Evolutionary conservation across 176 grass and related monocot species (phyloP).

Genomic region (Musa acuminata): DNA sequence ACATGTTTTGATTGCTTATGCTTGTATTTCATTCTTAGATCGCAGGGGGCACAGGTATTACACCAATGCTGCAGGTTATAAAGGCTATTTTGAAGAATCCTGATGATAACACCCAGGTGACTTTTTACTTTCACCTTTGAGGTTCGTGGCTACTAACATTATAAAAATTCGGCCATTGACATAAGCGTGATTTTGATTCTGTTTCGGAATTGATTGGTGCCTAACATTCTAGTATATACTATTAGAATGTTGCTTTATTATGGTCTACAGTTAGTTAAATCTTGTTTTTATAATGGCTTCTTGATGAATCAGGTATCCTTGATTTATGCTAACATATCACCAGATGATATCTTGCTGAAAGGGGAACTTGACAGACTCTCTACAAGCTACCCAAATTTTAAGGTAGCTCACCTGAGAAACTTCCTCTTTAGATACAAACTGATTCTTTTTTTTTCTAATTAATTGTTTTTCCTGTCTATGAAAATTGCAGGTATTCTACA

Average conservation of each 20-base stretch:
- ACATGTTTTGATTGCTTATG: too few relatives aligned
- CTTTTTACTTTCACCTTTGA: conserved; percentile 9
- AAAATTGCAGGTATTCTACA: conserved; percentile 76
- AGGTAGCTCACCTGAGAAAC: conserved; percentile 37
- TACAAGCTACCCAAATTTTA: conserved; percentile 87
- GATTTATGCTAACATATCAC: conserved; percentile 84
- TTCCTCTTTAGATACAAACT: background rate
- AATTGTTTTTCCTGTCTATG: background rate
- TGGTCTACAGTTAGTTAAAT: background rate
- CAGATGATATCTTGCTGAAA: conserved; percentile 95
- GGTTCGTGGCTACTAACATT: too few relatives aligned
- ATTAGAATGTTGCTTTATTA: too few relatives aligned
- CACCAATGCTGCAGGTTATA: conserved; percentile 95
- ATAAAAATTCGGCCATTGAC: too few relatives aligned
- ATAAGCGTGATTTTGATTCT: too few relatives aligned
- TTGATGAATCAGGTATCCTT: conserved; percentile 61
- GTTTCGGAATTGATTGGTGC: too few relatives aligned
- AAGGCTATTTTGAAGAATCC: conserved; percentile 93
- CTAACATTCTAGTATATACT: too few relatives aligned
- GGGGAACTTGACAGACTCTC: conserved; percentile 80
- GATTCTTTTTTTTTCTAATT: background rate
- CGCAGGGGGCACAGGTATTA: conserved; percentile 87
- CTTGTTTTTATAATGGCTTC: conserved; percentile 14
- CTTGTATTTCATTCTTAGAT: conserved; percentile 32
- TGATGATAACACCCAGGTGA: conserved; percentile 83